phyloP scores from a whole-genome alignment of 306 rosid species.

The Alnus glutinosa region DNA sequence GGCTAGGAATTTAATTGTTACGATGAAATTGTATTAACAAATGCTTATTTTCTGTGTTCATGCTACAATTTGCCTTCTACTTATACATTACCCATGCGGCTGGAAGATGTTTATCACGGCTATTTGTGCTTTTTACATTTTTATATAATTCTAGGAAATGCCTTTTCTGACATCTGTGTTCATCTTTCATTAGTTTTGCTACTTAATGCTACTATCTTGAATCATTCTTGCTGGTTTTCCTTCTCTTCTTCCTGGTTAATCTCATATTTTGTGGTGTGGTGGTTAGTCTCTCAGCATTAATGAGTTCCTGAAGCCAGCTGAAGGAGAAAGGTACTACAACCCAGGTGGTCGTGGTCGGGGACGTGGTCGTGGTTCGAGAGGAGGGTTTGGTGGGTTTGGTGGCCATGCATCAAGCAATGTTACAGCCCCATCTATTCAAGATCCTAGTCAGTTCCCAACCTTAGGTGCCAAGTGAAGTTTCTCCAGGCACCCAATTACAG shows the following conservation, averaged over 20 bases:
- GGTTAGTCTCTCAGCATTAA: constrained; percentile 71
- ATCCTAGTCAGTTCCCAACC: constrained; percentile 93
- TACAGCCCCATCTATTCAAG: constrained; percentile 74
- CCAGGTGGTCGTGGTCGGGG: constrained; percentile 84
- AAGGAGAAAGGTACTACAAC: constrained; percentile 66
- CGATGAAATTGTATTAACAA: background rate
- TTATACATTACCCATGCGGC: background rate
- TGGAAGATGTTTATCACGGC: background rate
- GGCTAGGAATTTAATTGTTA: background rate
- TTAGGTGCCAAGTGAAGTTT: constrained; percentile 81
- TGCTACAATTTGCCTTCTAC: background rate
- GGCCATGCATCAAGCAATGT: constrained; percentile 47
- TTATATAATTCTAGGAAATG: background rate
- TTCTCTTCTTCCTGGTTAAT: background rate
- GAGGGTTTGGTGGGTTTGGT: constrained; percentile 44
- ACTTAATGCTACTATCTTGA: background rate
- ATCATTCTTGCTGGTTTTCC: background rate
- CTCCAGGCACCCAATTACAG: constrained; percentile 38
- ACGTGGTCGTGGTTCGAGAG: constrained; percentile 72
- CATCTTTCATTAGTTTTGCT: background rate
- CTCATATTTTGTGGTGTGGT: constrained; percentile 1
- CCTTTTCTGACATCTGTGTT: background rate
- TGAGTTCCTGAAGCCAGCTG: constrained; percentile 92
- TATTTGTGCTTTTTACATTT: background rate
- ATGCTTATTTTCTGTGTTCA: background rate